phyloP scores from a whole-genome alignment of 2,329 filamentous ascomycete species.

The Fusarium anguioides region DNA sequence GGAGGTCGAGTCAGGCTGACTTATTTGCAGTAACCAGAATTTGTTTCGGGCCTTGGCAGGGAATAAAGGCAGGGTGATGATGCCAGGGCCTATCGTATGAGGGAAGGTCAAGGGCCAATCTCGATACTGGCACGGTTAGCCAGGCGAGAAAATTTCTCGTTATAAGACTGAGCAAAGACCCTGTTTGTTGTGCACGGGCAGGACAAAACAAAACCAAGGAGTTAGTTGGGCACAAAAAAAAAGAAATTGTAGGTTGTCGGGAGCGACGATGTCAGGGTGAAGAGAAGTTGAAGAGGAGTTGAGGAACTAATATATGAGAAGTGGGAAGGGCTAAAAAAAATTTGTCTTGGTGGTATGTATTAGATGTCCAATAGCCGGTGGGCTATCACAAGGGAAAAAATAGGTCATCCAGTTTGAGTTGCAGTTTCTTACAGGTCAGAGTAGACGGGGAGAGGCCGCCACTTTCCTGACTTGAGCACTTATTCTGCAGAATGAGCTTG shows the following conservation, averaged over 20 bases:
- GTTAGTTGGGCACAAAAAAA: constrained; percentile 3
- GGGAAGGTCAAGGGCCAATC: constrained; percentile 34
- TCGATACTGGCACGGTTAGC: constrained; percentile 31
- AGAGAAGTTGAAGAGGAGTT: constrained; percentile 40
- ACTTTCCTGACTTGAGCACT: constrained; percentile 25
- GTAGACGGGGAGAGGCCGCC: constrained; percentile 22
- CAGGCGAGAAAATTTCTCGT: constrained; percentile 30
- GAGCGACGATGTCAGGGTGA: constrained; percentile 30
- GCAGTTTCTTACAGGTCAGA: constrained; percentile 13
- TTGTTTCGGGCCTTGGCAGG: constrained; percentile 36
- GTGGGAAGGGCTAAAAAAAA: constrained; percentile 44
- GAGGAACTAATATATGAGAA: constrained; percentile 24
- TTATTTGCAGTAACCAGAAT: constrained; percentile 32
- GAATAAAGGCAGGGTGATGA: constrained; percentile 29
- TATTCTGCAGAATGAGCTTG: constrained; percentile 30
- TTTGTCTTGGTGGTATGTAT: constrained; percentile 42
- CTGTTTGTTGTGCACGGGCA: constrained; percentile 15
- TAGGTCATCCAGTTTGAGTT: constrained; percentile 14
- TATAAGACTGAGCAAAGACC: constrained; percentile 11
- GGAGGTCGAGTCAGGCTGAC: constrained; percentile 25
- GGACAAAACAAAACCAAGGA: neutral
- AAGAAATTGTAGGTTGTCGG: constrained; percentile 30
- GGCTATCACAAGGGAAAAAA: constrained; percentile 43
- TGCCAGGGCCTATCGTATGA: constrained; percentile 31
- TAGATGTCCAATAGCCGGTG: constrained; percentile 27